Evolutionary conservation across 192 early-diverging fungal genomes (phyloP).

Genomic region (Diversispora epigaea): DNA sequence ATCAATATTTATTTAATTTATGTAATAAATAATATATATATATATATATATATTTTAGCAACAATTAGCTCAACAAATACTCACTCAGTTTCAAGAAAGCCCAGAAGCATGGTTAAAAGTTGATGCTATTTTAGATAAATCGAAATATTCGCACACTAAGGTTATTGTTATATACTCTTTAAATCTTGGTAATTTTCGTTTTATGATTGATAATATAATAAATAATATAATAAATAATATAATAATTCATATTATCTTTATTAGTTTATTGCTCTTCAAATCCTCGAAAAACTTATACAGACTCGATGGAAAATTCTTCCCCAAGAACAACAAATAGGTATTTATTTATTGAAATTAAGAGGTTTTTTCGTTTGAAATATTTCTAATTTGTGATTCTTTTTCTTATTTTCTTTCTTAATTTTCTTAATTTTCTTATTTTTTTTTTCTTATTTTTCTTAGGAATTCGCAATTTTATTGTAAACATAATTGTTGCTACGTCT

Average conservation of each 20-base stretch:
- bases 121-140: constrained; percentile 87
- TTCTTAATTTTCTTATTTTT: too few species aligned
- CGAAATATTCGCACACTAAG: constrained; percentile 79
- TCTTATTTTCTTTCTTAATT: too few species aligned
- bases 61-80: constrained; percentile 78
- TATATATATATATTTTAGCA: constrained; percentile 54
- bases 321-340: constrained; percentile 24
- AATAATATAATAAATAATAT: background rate
- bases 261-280: constrained; percentile 89
- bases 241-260: background rate
- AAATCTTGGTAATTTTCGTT: background rate
- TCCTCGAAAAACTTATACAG: constrained; percentile 93
- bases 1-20: background rate
- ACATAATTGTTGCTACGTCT: constrained; percentile 86
- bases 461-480: constrained; percentile 95
- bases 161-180: constrained; percentile 48
- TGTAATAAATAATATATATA: background rate
- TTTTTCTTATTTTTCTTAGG: too few species aligned
- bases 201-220: background rate
- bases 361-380: background rate
- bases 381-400: background rate
- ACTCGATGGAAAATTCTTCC: constrained; percentile 90
- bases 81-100: constrained; percentile 93
- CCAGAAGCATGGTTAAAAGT: constrained; percentile 95
- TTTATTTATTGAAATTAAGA: background rate